phyloP scores from a whole-genome alignment of 1,284 basidiomycete species.

The Ceratobasidium sp. region DNA sequence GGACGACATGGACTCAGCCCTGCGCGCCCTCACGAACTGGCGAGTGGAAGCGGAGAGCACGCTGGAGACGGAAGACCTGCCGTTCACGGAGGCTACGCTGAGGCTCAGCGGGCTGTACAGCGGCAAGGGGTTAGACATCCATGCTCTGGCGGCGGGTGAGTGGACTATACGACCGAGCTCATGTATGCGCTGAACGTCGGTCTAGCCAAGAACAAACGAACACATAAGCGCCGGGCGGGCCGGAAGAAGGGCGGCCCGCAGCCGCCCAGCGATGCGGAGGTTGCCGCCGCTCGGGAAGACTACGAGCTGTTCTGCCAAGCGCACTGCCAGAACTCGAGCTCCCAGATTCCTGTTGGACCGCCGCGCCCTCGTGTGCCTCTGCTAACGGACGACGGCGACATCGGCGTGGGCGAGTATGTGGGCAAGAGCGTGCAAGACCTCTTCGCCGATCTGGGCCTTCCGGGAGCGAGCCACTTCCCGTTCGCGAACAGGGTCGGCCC shows the following conservation, averaged over 20 bases:
- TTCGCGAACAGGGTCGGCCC: not conserved
- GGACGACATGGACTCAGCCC: not conserved
- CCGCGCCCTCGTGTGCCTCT: not conserved
- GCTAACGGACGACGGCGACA: not conserved
- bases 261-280: conserved; percentile 4
- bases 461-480: conserved; percentile 5
- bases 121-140: not conserved
- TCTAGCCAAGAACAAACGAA: not conserved
- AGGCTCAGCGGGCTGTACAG: not conserved
- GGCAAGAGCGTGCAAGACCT: not conserved
- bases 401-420: not conserved
- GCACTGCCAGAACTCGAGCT: not conserved
- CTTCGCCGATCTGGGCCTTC: not conserved
- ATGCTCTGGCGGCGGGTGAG: not conserved
- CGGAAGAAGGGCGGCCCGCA: not conserved
- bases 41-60: not conserved
- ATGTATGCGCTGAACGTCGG: not conserved
- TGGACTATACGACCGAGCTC: no score
- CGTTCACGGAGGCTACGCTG: not conserved
- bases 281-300: not conserved
- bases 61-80: not conserved
- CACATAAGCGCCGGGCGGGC: not conserved
- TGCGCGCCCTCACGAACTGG: not conserved
- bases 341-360: not conserved
- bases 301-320: conserved; percentile 7